Evolutionary conservation across 495 filamentous ascomycete genomes (phyloP), one percentile per base, ranked within the genome.

Genomic region (Neurospora tetraspora): DNA sequence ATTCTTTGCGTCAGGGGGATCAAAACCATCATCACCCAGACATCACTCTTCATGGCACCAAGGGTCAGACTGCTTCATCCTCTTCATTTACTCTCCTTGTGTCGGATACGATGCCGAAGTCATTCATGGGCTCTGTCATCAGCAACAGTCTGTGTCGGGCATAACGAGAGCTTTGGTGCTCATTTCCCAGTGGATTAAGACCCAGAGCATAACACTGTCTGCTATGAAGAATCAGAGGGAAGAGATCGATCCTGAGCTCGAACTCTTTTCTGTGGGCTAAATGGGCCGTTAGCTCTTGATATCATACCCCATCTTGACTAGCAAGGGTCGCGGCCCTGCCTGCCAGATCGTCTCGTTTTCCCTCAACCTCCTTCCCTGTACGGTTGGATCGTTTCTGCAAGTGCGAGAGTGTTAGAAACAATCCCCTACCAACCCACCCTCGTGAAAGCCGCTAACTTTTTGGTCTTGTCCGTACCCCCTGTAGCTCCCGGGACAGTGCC

Each of bases 361-460:
- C 53, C 80, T 81, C 79, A 81, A 77, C 82, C 84, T 86, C 84
- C 84, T 86, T 86, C 83, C 84, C 81, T 84, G 80, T 85, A 79
- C 78, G 83, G 84, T 82, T 85, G 84, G 82, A 82, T 81, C 81
- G 80, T 80, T 79, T 81, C 80, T 82, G 78, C 78, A 80, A 77
- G 82, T 84, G 83, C 81, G 82, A 78, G 79, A 74, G 78, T 78
- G 78, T 82, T 77, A 78, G 82, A 78, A 81, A 81, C 68, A 74
- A 75, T 74, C 78, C 78, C 74, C 75, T 81, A 77, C 79, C 80
- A 79, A 76, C 77, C 79, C 81, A 79, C 82, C 80, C 77, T 73
- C 70, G 76, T 65, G 81, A 82, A 76, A 77, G 76, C 77, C 78
- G 81, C 80, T 82, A 82, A 78, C 78, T 78, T 80, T 78, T 80